These are phyloP conservation scores for Chrysoporthe puriensis DNA, from an alignment of 2,329 filamentous ascomycete genomes.

Conservation along the genomic window DNA sequence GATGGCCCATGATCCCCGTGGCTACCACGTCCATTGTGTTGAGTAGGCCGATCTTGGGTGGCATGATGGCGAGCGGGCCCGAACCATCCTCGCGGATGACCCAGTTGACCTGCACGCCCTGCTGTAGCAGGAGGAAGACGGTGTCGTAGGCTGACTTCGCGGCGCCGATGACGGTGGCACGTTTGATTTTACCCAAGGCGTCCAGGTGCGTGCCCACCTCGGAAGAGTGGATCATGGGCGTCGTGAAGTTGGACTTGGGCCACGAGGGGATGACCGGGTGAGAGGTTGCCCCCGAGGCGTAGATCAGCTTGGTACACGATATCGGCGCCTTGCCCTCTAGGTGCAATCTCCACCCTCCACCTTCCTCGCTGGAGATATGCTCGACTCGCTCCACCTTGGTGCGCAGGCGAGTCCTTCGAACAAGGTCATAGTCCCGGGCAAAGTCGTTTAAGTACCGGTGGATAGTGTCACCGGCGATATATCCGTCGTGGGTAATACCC, in stretches of 20 bases:
- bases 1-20: no score
- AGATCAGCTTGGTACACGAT: no score
- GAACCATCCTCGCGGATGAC: constrained; percentile 60
- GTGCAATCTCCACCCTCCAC: no score
- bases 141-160: constrained; percentile 68
- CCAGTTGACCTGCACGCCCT: constrained; percentile 59
- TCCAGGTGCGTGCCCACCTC: constrained; percentile 49
- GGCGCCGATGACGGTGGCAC: constrained; percentile 59
- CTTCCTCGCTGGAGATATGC: no score
- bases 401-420: constrained; percentile 46
- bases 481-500: constrained; percentile 31
- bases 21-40: constrained; percentile 34
- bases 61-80: constrained; percentile 57
- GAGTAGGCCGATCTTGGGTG: constrained; percentile 40
- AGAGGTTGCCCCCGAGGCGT: no score
- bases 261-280: constrained; percentile 58
- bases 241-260: constrained; percentile 50
- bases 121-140: constrained; percentile 59
- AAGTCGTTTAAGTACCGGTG: constrained; percentile 62
- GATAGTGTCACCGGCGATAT: constrained; percentile 59
- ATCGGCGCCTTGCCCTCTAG: no score
- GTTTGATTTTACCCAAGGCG: constrained; percentile 36
- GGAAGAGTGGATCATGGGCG: constrained; percentile 61
- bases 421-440: constrained; percentile 56
- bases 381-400: no score